These are phyloP conservation scores for Crucibulum laeve DNA, from an alignment of 768 basidiomycete genomes.

Conservation along the genomic window DNA sequence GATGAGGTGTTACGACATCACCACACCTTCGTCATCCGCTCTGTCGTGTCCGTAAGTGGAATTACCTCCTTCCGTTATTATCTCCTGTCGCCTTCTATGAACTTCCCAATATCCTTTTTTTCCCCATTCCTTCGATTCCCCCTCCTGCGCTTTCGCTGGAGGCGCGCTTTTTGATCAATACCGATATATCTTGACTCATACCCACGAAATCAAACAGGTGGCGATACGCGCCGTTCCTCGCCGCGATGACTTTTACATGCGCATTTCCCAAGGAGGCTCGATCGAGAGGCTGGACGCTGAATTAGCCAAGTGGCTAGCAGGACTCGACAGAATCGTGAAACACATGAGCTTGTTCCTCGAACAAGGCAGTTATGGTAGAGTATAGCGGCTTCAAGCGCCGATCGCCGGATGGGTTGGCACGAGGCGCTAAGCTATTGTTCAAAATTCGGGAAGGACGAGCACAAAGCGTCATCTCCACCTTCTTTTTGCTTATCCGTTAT, in stretches of 20 bases:
- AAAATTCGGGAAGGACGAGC: not conserved
- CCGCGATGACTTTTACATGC: conserved; percentile 57
- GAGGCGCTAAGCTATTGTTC: not conserved
- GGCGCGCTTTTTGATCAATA: no score
- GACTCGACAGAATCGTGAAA: conserved; percentile 46
- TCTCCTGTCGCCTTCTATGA: conserved; percentile 5
- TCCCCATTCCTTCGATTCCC: no score
- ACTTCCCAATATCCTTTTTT: not conserved
- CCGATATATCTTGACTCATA: conserved; percentile 2
- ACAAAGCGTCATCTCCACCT: not conserved
- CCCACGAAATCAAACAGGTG: conserved; percentile 26
- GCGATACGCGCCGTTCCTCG: conserved; percentile 59
- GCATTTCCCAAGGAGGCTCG: conserved; percentile 57
- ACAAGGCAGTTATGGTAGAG: conserved; percentile 18
- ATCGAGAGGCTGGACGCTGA: conserved; percentile 49
- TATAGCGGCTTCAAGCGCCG: conserved; percentile 8
- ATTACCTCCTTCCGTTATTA: conserved; percentile 8
- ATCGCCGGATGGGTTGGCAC: conserved; percentile 1
- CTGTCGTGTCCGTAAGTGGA: conserved; percentile 52
- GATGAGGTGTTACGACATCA: conserved; percentile 64
- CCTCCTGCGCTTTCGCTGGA: no score
- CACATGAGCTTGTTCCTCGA: conserved; percentile 50
- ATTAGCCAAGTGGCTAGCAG: conserved; percentile 56
- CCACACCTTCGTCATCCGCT: conserved; percentile 63
- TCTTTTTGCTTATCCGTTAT: not conserved